Base-by-base conservation (phyloP, 441 rosid species). In the Pelargonium australe region DNA sequence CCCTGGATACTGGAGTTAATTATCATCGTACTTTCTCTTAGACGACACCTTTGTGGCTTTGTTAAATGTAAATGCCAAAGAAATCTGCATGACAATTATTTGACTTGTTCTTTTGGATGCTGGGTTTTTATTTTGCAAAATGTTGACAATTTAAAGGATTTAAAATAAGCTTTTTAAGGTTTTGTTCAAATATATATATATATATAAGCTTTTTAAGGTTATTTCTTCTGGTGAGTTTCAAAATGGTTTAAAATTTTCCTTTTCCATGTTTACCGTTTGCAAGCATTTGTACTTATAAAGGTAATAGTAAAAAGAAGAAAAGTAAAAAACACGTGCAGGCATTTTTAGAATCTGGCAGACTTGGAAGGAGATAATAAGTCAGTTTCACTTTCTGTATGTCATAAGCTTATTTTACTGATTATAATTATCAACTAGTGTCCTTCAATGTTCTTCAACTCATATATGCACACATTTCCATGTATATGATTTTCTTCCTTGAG, bases 61-160 rank as follows among this genome's bases (percentile, higher is more conserved):
- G 62, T 19, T 25, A 57, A 17, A 9, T 1, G 62, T 7, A 53
- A 14, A 14, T 53, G 58, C 16, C 16, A n/a, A 7, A 5, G 19
- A n/a, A 51, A 51, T 17, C 19, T 55, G 2, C 7, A 3, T 57
- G 25, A 57, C 62, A 17, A 7, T 57, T 17, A 7, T 57, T 57
- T 28, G 2, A 57, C 25, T 57, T 57, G 10, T 57, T 5, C 6
- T 34, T 37, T 37, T 37, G 20, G 19, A 57, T 57, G 62, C 28
- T 57, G 11, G 28, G 62, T 57, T 57, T 57, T 57, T 57, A 57
- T 57, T 57, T 57, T 57, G 62, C 62, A 57, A 57, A 57, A 16
- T 17, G 25, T 57, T 28, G 62, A 57, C 23, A 57, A 17, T 7
- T 57, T 57, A 17, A 11, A 16, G 62, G 20, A 19, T 57, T 57